Percentiles rank a stretch among this genome's conserved stretches.
Conservation (phyloP, 2,329 filamentous ascomycete species). For the Alternaria brassicae region DNA sequence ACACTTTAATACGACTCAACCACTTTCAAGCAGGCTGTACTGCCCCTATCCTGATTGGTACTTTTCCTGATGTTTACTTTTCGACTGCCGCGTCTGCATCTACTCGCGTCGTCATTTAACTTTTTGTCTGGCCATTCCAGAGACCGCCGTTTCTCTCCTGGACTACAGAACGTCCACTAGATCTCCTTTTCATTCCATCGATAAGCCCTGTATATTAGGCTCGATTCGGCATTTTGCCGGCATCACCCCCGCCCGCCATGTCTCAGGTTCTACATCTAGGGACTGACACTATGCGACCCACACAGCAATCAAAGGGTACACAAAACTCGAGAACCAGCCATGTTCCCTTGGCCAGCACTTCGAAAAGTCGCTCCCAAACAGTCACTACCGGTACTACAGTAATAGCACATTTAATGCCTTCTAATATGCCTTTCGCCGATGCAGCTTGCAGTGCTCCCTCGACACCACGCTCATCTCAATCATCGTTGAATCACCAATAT, state of each 20-base stretch:
- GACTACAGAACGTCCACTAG: conserved; percentile 1
- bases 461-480: conserved; percentile 28
- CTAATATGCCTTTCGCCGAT: conserved; percentile 13
- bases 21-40: conserved; percentile 6
- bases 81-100: not conserved
- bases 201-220: conserved; percentile 19
- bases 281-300: conserved; percentile 24
- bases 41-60: conserved; percentile 7
- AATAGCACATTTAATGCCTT: conserved; percentile 8
- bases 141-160: not conserved
- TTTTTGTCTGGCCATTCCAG: conserved; percentile 8
- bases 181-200: conserved; percentile 20
- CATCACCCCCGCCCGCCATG: conserved; percentile 29
- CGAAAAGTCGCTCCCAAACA: conserved; percentile 6
- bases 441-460: conserved; percentile 23
- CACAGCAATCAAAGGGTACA: conserved; percentile 24
- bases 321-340: conserved; percentile 21
- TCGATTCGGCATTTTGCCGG: conserved; percentile 23
- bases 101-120: not conserved
- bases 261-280: conserved; percentile 28
- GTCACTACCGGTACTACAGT: not conserved
- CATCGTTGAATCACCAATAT: conserved; percentile 24
- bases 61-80: conserved; percentile 5
- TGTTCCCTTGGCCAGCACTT: conserved; percentile 10
- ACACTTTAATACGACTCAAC: conserved; percentile 12